Evolutionary conservation across 2,329 filamentous ascomycete species (phyloP).

Genomic region (Sporothrix schenckii): DNA sequence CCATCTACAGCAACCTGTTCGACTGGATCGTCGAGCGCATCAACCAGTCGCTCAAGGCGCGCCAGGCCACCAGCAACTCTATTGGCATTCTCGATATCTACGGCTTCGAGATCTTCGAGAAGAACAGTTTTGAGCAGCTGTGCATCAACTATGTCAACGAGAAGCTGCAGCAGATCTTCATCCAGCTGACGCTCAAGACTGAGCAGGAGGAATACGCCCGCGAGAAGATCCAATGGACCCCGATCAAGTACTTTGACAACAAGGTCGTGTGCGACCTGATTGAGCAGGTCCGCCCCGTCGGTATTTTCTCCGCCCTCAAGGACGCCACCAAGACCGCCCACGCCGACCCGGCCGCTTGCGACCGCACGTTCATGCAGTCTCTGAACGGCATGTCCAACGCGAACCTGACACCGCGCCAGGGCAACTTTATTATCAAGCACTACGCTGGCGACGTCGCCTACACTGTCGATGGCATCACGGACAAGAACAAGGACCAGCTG

Average conservation of each 20-base stretch:
- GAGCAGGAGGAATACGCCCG: constrained; percentile 97
- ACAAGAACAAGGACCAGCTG: constrained; percentile 98
- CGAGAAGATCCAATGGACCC: constrained; percentile 97
- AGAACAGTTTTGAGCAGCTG: constrained; percentile 97
- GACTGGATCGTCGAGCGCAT: constrained; percentile 97
- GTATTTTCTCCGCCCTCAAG: constrained; percentile 93
- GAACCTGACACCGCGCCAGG: constrained; percentile 88
- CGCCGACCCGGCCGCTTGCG: constrained; percentile 89
- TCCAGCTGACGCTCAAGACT: constrained; percentile 92
- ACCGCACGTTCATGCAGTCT: constrained; percentile 92
- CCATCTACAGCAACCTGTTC: constrained; percentile 96
- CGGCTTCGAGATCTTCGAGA: constrained; percentile 98
- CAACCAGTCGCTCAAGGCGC: constrained; percentile 82
- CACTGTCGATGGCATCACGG: constrained; percentile 92
- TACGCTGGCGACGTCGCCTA: constrained; percentile 97
- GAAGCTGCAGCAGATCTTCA: constrained; percentile 98
- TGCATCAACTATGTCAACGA: constrained; percentile 99
- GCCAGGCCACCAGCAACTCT: constrained; percentile 74
- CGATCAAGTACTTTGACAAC: constrained; percentile 99
- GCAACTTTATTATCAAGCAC: constrained; percentile 97
- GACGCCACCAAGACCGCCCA: constrained; percentile 98
- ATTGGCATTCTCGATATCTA: constrained; percentile 99
- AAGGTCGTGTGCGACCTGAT: constrained; percentile 98
- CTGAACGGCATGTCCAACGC: constrained; percentile 89
- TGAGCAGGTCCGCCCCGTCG: constrained; percentile 84